These are phyloP conservation scores for Zymoseptoria pseudotritici DNA, from an alignment of 2,329 filamentous ascomycete species.

Conservation along the genomic window DNA sequence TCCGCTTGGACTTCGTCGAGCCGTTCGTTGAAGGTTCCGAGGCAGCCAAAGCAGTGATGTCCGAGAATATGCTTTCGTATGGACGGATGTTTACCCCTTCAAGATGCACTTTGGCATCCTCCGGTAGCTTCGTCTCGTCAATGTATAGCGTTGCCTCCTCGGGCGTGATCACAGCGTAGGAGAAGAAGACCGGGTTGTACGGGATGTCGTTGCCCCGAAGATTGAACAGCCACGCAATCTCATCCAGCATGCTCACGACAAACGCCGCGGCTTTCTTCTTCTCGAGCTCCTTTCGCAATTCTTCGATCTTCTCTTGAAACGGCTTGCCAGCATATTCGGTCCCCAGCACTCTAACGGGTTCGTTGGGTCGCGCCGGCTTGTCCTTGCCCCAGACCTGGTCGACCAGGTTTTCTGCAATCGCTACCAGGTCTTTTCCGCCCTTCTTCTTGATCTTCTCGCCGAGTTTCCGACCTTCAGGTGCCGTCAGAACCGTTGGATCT, in stretches of 20 bases:
- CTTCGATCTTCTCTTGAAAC: constrained; percentile 72
- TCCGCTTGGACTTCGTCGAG: constrained; percentile 39
- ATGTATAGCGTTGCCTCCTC: constrained; percentile 73
- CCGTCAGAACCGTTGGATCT: constrained; percentile 80
- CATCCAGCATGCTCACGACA: constrained; percentile 89
- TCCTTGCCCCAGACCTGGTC: constrained; percentile 77
- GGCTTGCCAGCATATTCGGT: constrained; percentile 73
- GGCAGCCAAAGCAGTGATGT: constrained; percentile 59
- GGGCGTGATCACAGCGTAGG: constrained; percentile 81
- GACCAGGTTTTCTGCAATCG: constrained; percentile 76
- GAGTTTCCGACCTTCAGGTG: constrained; percentile 63
- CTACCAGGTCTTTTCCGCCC: constrained; percentile 67
- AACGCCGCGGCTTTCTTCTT: constrained; percentile 85
- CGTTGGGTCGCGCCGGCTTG: constrained; percentile 65
- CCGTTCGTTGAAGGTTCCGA: constrained; percentile 23
- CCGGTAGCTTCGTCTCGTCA: constrained; percentile 67
- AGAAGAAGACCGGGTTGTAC: constrained; percentile 98
- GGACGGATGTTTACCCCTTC: constrained; percentile 67
- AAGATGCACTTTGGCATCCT: constrained; percentile 63
- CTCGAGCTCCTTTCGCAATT: constrained; percentile 81
- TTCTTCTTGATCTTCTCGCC: constrained; percentile 79
- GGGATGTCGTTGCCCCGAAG: constrained; percentile 89
- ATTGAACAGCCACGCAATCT: constrained; percentile 98
- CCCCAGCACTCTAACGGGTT: constrained; percentile 65
- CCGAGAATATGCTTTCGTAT: constrained; percentile 73